Base-by-base conservation (phyloP, 1,284 basidiomycete species). In the Melampsora larici-populina region DNA sequence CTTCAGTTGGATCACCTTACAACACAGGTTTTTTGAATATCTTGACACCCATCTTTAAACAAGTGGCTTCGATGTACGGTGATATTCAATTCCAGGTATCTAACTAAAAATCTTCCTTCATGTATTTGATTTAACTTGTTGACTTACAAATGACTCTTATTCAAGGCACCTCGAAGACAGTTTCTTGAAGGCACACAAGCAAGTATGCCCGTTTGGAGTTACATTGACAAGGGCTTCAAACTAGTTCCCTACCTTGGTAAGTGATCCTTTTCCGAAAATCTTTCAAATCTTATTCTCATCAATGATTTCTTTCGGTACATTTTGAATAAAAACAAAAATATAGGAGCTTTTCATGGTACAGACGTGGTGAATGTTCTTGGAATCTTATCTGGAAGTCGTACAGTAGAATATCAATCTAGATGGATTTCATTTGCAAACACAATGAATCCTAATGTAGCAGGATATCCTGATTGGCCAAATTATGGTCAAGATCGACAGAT, bases 401-500 rank as follows among this genome's bases (percentile, higher is more conserved):
- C 33, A 18, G 1, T 43, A 3, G 65, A 67, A 43, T 43, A 67
- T 48, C 65, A 67, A 67, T 24, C 36, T 17, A 40, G 65, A 40
- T 67, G 65, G 65, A 48, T 67, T 26, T 29, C 65, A 24, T 67
- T 48, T 67, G 65, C 65, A 43, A 40, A 67, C 29, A 67, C 17
- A 15, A 15, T 43, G 21, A 48, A 67, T 31, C 65, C 36, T 11
- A 48, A 67, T 29, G 21, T 43, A 33, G 1, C 65, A 17, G 65
- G 65, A 5, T 48, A 9, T 5, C 65, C 65, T 1, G 7, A 67
- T 67, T 67, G 36, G 65, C 13, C 13, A 43, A 48, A 40, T 15
- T 48, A 67, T 48, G 65, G 43, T 43, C 17, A 40, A 43, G 65
- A n/a, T 6, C 21, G n/a, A 1, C n/a, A 24, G n/a, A 31, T 31